phyloP scores from a whole-genome alignment of 768 basidiomycete species.

The Rhizopogon roseolus region DNA sequence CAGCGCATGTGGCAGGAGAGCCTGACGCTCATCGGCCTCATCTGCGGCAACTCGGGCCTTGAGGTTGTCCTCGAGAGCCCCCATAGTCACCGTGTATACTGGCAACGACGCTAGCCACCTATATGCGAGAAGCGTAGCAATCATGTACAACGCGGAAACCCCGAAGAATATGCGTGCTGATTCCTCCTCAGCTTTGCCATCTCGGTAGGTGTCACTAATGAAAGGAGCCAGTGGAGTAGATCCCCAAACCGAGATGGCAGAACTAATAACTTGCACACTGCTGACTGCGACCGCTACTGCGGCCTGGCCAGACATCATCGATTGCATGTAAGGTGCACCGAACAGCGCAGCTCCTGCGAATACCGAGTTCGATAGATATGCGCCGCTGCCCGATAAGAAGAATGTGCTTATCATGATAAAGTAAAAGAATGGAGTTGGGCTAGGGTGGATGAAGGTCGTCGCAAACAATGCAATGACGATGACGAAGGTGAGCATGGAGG shows the following conservation, averaged over 20 bases:
- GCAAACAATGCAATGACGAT: slow-evolving; percentile 57
- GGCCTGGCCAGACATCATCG: slow-evolving; percentile 80
- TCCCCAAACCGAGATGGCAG: slow-evolving; percentile 51
- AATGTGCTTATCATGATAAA: slow-evolving; percentile 62
- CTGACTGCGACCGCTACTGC: slow-evolving; percentile 82
- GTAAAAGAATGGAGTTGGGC: slow-evolving; percentile 54
- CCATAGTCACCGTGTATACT: slow-evolving; percentile 51
- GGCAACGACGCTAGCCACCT: slow-evolving; percentile 54
- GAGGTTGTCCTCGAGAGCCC: slow-evolving; percentile 36
- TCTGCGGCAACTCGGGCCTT: slow-evolving; percentile 16
- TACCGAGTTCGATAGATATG: slow-evolving; percentile 74
- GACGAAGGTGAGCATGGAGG: slow-evolving; percentile 46
- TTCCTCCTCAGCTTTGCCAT: slow-evolving; percentile 55
- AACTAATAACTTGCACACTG: slow-evolving; percentile 66
- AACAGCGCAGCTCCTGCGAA: slow-evolving; percentile 81
- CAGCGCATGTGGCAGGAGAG: slow-evolving; percentile 30
- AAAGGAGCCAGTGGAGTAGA: slow-evolving; percentile 26
- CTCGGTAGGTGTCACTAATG: slow-evolving; percentile 7
- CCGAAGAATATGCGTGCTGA: slow-evolving; percentile 73
- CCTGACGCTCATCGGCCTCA: slow-evolving; percentile 29
- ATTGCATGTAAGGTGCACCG: slow-evolving; percentile 67
- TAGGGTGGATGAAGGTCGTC: slow-evolving; percentile 56
- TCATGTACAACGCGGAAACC: slow-evolving; percentile 62
- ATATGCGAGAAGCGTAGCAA: slow-evolving; percentile 49
- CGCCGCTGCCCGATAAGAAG: slow-evolving; percentile 54